Conservation (phyloP, 192 early-diverging fungal species). For the Podochytrium sp. region DNA sequence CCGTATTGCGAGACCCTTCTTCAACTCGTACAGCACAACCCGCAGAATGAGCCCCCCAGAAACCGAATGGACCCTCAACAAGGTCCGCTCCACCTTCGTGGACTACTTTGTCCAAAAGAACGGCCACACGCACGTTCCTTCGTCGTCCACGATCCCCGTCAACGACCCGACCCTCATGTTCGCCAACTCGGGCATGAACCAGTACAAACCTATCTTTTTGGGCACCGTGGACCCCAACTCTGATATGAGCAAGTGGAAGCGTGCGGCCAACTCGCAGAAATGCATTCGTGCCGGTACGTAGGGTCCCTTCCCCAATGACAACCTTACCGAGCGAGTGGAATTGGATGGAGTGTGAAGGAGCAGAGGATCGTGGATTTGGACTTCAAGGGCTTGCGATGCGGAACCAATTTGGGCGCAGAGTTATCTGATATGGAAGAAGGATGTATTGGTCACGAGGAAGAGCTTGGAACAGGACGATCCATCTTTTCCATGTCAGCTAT, state of each 20-base stretch:
- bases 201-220: conserved; percentile 97
- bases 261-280: conserved; percentile 97
- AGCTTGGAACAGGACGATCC: no score
- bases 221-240: conserved; percentile 95
- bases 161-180: conserved; percentile 97
- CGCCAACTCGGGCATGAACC: conserved; percentile 24
- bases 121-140: conserved; percentile 76
- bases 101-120: conserved; percentile 76
- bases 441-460: no score
- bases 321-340: no score
- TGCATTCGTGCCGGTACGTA: conserved; percentile 99
- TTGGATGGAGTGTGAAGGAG: no score
- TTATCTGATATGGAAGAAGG: no score
- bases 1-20: background rate
- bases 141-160: conserved; percentile 92
- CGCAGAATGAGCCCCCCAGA: background rate
- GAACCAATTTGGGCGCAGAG: no score
- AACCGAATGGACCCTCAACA: conserved; percentile 71
- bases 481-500: background rate
- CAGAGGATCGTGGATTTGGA: no score
- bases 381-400: no score
- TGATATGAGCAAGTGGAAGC: conserved; percentile 83
- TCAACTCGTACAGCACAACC: background rate
- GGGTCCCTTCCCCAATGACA: no score
- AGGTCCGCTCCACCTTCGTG: conserved; percentile 88